Percentiles rank a stretch among this genome's conserved stretches.
Conservation (phyloP, 495 filamentous ascomycete genomes). For the Cenococcum geophilum region DNA sequence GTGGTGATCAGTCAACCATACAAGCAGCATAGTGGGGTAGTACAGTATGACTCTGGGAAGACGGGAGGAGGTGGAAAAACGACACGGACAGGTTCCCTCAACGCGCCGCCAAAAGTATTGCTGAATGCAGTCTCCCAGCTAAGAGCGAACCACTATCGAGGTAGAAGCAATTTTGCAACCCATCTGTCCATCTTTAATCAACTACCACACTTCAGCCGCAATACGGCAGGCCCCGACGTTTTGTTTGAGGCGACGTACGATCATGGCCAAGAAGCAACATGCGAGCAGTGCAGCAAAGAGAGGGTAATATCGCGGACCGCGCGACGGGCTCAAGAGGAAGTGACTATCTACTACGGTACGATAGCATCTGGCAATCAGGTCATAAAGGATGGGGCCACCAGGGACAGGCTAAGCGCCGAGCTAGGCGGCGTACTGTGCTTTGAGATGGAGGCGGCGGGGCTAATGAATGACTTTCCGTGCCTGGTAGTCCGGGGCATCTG, state of each 20-base stretch:
- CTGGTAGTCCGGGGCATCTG: conserved; percentile 33
- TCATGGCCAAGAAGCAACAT: background rate
- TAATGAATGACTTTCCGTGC: conserved; percentile 26
- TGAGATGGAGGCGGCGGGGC: no score
- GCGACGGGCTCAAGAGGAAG: background rate
- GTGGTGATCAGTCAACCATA: no score
- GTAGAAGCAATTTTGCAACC: no score
- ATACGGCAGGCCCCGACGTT: no score
- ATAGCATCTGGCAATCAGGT: conserved; percentile 34
- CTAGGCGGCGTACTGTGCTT: conserved; percentile 22
- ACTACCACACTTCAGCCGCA: background rate
- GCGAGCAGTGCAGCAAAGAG: background rate
- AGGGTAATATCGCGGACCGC: background rate
- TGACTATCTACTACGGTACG: conserved; percentile 22
- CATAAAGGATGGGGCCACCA: conserved; percentile 29
- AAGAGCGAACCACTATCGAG: no score
- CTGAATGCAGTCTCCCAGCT: no score
- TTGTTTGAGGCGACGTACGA: background rate
- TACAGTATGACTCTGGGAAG: no score
- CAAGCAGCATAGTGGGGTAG: no score
- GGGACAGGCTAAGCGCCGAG: conserved; percentile 25
- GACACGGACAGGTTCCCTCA: background rate
- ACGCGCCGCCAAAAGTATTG: background rate
- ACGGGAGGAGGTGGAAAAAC: background rate
- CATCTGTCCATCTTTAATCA: no score